Base-by-base conservation (phyloP, 2,329 filamentous ascomycete genomes). In the Hypoxylon rubiginosum region DNA sequence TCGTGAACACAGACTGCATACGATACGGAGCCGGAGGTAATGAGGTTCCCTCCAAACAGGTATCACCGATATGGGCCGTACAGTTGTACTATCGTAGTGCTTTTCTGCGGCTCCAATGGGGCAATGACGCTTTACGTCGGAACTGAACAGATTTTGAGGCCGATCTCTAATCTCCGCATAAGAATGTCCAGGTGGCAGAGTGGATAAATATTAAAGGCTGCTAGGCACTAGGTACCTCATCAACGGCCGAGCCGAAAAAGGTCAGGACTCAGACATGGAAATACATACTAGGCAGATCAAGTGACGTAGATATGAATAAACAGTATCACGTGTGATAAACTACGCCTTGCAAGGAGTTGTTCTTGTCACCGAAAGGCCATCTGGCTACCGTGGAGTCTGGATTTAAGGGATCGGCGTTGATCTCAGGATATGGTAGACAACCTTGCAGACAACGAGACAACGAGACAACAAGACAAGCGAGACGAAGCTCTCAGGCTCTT, bases 101-200 rank as follows among this genome's bases (percentile, higher is more conserved):
- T 53, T 60, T 56, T 28, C 7, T 28, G 7, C 26, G 26, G 26
- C 26, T 39, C 43, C 30, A 46, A 58, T 51, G 19, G n/a, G 32
- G 36, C 46, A 11, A 59, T 66, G 59, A 63, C 65, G 68, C 58
- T 60, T 66, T 59, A 15, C 58, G 36, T 70, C 68, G 68, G 67
- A 45, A 61, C 32, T 62, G 24, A 21, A 24, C 21, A 21, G 11
- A 19, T 56, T 64, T 36, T 58, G 45, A 60, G 41, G 51, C 57
- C 65, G 61, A 66, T 60, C 53, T 32, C 52, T 46, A 48, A 28
- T 30, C 24, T 28, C 45, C 24, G n/a, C 24, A 26, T 30, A 26
- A 30, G 11, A n/a, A 2, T 7, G 4, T 3, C 15, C 11, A n/a
- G n/a, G n/a, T n/a, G n/a, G n/a, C n/a, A n/a, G n/a, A n/a, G n/a